Conservation (phyloP, 164 flowering plant genomes). For the Macadamia integrifolia region DNA sequence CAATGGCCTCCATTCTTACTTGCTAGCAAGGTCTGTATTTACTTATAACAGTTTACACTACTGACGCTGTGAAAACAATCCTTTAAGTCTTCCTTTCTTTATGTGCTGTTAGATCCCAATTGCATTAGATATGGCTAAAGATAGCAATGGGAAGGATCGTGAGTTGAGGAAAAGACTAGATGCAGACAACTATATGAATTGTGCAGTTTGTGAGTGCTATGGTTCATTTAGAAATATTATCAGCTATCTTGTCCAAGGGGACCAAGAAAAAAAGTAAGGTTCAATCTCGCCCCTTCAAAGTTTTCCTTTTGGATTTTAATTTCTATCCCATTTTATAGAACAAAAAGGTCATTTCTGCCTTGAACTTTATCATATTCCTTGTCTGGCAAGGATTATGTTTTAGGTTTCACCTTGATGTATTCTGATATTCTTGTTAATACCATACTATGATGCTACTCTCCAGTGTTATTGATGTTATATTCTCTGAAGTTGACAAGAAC, state of each 20-base stretch:
- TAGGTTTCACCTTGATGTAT: not conserved
- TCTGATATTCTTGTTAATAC: not conserved
- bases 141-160: constrained; percentile 75
- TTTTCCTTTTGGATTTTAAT: not conserved
- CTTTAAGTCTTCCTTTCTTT: not conserved
- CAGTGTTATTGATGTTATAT: constrained; percentile 69
- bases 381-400: not conserved
- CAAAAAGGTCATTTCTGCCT: not conserved
- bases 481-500: constrained; percentile 61
- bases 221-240: constrained; percentile 75
- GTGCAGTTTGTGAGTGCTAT: constrained; percentile 88
- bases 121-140: constrained; percentile 98
- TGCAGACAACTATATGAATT: constrained; percentile 62
- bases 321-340: too few relatives aligned
- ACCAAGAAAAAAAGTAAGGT: constrained; percentile 57
- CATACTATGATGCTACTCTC: constrained; percentile 4
- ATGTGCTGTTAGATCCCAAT: constrained; percentile 68
- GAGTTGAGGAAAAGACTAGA: constrained; percentile 78
- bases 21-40: constrained; percentile 82
- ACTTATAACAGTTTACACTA: not conserved
- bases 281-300: not conserved
- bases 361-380: not conserved
- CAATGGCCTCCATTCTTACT: constrained; percentile 98
- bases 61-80: not conserved
- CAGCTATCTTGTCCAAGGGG: constrained; percentile 52